Percentiles rank a stretch among this genome's conserved stretches.
phyloP scores from a whole-genome alignment of 345 rosid genomes.

The thale cress (Arabidopsis thaliana) region TAIR10.1 NC_003074.8:257001-257500 shows the following conservation, averaged over 20 bases:
- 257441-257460: conserved; percentile 63
- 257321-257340: conserved; percentile 97
- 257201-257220: background rate
- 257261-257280: background rate
- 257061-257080: background rate
- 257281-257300: background rate
- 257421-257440: background rate
- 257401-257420: background rate
- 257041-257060: conserved; percentile 93
- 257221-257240: too few relatives aligned
- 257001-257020: conserved; percentile 98
- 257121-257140: background rate
- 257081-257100: too few relatives aligned
- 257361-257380: conserved; percentile 13
- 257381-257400: background rate
- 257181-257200: too few relatives aligned
- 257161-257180: background rate
- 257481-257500: conserved; percentile 95
- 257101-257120: too few relatives aligned
- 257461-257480: conserved; percentile 93
- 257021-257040: conserved; percentile 87
- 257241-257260: background rate
- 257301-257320: conserved; percentile 51
- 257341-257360: conserved; percentile 96
- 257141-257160: background rate